Conservation (phyloP, 164 flowering plant genomes). For the Sedum album region DNA sequence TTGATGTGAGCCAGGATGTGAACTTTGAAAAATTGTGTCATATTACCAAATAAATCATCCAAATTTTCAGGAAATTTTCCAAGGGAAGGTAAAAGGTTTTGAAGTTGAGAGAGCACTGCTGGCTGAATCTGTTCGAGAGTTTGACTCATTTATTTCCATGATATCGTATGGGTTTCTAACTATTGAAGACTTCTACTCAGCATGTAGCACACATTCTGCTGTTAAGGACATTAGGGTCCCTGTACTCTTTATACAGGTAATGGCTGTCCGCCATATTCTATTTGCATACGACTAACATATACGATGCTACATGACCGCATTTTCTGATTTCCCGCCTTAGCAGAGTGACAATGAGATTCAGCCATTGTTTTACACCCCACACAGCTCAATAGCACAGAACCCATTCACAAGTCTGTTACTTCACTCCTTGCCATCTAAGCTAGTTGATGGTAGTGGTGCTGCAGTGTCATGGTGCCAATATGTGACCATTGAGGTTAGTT, state of each 20-base stretch:
- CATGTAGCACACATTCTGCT: conserved; percentile 53
- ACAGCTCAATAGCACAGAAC: conserved; percentile 70
- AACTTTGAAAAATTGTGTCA: not conserved
- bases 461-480: conserved; percentile 61
- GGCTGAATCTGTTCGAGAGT: conserved; percentile 69
- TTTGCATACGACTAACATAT: not conserved
- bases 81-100: conserved; percentile 72
- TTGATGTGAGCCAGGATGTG: not conserved
- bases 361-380: conserved; percentile 76
- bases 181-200: conserved; percentile 74
- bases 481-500: conserved; percentile 66
- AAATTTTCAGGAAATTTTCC: conserved; percentile 69
- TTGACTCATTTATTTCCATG: conserved; percentile 78
- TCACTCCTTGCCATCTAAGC: conserved; percentile 46
- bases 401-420: conserved; percentile 85
- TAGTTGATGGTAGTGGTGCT: conserved; percentile 19
- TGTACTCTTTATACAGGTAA: conserved; percentile 87
- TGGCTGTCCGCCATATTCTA: not conserved
- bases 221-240: conserved; percentile 79
- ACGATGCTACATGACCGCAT: not conserved
- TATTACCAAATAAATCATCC: not conserved
- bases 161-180: conserved; percentile 68
- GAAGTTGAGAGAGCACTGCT: conserved; percentile 63
- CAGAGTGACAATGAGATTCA: conserved; percentile 72
- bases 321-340: conserved; percentile 9